These are phyloP conservation scores for Cyclocybe aegerita DNA, from an alignment of 768 basidiomycete genomes.

Conservation along the genomic window DNA sequence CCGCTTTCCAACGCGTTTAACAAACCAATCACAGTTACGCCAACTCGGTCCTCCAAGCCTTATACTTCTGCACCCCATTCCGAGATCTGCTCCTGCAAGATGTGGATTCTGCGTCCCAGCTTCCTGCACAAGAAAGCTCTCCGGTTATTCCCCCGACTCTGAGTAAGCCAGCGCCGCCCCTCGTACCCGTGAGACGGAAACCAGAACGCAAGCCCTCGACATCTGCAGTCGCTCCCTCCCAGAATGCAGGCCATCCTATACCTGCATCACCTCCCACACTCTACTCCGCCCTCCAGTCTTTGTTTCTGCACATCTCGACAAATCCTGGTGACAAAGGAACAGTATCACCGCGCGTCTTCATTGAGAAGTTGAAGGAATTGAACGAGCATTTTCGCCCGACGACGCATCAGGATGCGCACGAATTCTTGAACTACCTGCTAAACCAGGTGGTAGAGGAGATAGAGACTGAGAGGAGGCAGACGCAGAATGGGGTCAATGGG, in stretches of 20 bases:
- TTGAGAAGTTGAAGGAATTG: conserved; percentile 89
- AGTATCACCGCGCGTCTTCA: conserved; percentile 86
- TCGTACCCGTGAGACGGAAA: conserved; percentile 50
- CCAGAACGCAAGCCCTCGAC: conserved; percentile 51
- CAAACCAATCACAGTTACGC: conserved; percentile 68
- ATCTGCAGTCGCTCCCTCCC: conserved; percentile 20
- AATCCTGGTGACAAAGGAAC: conserved; percentile 81
- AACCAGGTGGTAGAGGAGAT: conserved; percentile 95
- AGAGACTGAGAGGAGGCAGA: conserved; percentile 62
- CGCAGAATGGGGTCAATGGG: conserved; percentile 35
- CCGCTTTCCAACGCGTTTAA: conserved; percentile 5
- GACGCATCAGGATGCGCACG: conserved; percentile 98
- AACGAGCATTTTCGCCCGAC: conserved; percentile 90
- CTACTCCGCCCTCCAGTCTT: conserved; percentile 89
- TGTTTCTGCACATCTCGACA: conserved; percentile 81
- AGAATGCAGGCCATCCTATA: conserved; percentile 41
- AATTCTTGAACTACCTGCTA: conserved; percentile 92
- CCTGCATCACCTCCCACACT: conserved; percentile 70
- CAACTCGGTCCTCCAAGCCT: conserved; percentile 96
- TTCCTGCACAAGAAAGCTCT: conserved; percentile 34
- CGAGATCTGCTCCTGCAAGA: conserved; percentile 84
- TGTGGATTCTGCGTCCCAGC: conserved; percentile 39
- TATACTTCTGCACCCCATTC: conserved; percentile 95
- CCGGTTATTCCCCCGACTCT: conserved; percentile 19
- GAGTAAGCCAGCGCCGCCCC: conserved; percentile 29